phyloP scores from a whole-genome alignment of 2,329 filamentous ascomycete species.

The Talaromyces sp. region DNA sequence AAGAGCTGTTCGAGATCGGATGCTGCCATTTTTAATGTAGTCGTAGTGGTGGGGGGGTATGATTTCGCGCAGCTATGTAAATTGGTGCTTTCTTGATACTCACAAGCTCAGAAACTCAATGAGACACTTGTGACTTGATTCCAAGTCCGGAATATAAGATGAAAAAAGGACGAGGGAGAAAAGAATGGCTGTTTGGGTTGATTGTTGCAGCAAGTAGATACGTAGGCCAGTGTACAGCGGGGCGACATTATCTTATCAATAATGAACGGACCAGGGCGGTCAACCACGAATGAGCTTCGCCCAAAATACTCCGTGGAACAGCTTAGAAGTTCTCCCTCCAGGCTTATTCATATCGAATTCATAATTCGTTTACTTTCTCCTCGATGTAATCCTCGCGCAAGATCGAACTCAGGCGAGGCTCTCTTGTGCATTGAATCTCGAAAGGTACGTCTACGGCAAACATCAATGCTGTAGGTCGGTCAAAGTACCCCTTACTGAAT shows the following conservation, averaged over 20 bases:
- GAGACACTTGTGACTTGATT: background rate
- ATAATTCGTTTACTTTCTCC: too few relatives aligned
- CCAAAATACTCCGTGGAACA: background rate
- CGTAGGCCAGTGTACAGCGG: background rate
- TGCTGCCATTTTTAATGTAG: constrained; percentile 33
- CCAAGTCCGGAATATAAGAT: background rate
- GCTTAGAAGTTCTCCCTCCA: background rate
- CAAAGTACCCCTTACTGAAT: background rate
- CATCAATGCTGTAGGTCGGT: background rate
- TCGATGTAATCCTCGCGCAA: background rate
- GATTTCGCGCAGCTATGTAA: background rate
- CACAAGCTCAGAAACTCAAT: background rate
- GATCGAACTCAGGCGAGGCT: background rate
- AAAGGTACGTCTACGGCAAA: background rate
- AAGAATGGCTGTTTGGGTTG: background rate
- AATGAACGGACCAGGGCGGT: background rate
- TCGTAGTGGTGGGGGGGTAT: background rate
- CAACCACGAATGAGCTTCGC: background rate
- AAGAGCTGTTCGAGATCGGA: constrained; percentile 59
- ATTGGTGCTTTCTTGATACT: background rate
- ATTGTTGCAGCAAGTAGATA: background rate
- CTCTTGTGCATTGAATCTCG: background rate
- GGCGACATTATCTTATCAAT: constrained; percentile 3
- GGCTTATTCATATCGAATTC: too few relatives aligned
- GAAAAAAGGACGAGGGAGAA: too few relatives aligned